These are phyloP conservation scores for Taphrina communis DNA, from an alignment of 1,139 yeast species.

Conservation along the genomic window DNA sequence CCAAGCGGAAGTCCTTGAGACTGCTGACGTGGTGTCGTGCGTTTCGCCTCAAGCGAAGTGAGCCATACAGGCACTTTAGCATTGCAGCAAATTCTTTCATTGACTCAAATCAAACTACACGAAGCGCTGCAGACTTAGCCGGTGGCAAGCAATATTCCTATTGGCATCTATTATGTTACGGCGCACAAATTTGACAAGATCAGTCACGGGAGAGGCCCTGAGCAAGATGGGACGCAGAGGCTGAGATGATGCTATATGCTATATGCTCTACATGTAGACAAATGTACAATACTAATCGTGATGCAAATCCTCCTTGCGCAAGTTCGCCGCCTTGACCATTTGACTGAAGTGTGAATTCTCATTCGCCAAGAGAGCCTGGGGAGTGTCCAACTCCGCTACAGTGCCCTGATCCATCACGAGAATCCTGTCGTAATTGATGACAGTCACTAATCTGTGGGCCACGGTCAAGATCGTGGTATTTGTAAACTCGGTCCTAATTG, in stretches of 20 bases:
- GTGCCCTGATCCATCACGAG: slow-evolving; percentile 71
- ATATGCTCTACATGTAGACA: slow-evolving; percentile 6
- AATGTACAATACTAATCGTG: neutral
- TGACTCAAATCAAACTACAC: too few species aligned
- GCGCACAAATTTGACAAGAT: too few species aligned
- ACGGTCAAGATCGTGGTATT: slow-evolving; percentile 75
- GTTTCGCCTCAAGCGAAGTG: too few species aligned
- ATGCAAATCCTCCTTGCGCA: slow-evolving; percentile 10
- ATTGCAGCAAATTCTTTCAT: too few species aligned
- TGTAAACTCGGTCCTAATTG: slow-evolving; percentile 66
- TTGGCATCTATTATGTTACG: too few species aligned
- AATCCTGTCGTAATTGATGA: slow-evolving; percentile 76
- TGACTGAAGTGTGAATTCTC: slow-evolving; percentile 60
- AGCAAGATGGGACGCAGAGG: too few species aligned
- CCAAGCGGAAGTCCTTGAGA: too few species aligned
- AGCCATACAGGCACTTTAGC: too few species aligned
- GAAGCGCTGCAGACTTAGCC: too few species aligned
- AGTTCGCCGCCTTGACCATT: slow-evolving; percentile 53
- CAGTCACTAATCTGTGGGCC: slow-evolving; percentile 84
- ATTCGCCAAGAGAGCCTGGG: slow-evolving; percentile 54
- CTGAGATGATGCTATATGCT: neutral
- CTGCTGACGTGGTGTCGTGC: too few species aligned
- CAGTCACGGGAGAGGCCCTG: too few species aligned
- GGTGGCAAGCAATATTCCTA: too few species aligned
- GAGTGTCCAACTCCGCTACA: slow-evolving; percentile 69